Evolutionary conservation across 768 basidiomycete genomes (phyloP), one percentile per base, ranked within the genome.

Genomic region (Omphalotus guepiniiformis): DNA sequence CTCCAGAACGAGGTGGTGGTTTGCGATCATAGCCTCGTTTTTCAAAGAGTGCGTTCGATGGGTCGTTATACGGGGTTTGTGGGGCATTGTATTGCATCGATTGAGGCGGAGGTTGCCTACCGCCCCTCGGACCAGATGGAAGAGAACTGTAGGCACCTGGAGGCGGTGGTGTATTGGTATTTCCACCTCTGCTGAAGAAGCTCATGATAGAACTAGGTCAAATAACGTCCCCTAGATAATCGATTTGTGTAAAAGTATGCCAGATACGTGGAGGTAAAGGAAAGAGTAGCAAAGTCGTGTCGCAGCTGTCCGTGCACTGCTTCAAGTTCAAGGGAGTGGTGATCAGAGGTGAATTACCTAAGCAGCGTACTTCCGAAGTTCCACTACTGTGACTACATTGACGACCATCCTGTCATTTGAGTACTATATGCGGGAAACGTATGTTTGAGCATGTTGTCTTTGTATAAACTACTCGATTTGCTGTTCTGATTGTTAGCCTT

Each of bases 1-100:
- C 50, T 52, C 55, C 62, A 34, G 50, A 58, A 26, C 67, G 66
- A 11, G 67, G 62, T 12, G 64, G 59, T 1, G 63, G 67, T 57
- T 66, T 73, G 40, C 76, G 72, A 48, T 72, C 71, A 49, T 65
- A 63, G 3, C 63, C 51, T 38, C 71, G 64, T 54, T 79, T 80
- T 57, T 81, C 79, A 47, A 79, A 80, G n/a, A 72, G 45, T 12
- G 67, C 55, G 29, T 53, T 57, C 4, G 75, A 68, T 1, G 79
- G 74, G 55, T 82, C 80, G 51, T 80, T 81, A 58, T 83, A 83
- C 1, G 57, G 63, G 30, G 51, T 53, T 36, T 64, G 60, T 11
- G 73, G 64, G 37, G 67, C 55, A 39, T 64, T 59, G 53, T 72
- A 68, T 47, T 72, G 73, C n/a, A 65, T 59, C 29, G 68, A 66